Base-by-base conservation (phyloP, 768 basidiomycete species). In the Multifurca ochricompacta region DNA sequence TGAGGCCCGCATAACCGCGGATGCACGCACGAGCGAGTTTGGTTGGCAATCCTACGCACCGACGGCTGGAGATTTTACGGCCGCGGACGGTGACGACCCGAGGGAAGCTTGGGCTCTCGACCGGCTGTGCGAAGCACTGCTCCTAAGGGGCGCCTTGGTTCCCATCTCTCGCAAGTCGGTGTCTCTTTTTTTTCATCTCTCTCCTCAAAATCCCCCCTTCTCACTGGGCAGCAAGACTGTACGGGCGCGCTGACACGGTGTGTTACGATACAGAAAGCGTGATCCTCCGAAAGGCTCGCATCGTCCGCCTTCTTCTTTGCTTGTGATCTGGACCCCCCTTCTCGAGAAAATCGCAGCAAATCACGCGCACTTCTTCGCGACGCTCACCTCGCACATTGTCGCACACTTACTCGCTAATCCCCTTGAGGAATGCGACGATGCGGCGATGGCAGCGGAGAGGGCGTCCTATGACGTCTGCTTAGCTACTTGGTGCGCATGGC, bases 151-250 rank as follows among this genome's bases (percentile, higher is more conserved):
- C 9, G 79, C 74, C 9, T 71, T 97, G 7, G 84, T 97, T 3
- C 93, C 95, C 7, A 60, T 87, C 2, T 85, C 91, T 1, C 88
- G 83, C 70, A 92, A 83, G 95, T 94, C 59, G 59, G 78, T 62
- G 43, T 37, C 21, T 27, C 10, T 34, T 39, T 41, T 18, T 30
- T 6, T 36, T 31, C 21, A 13, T 34, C 11, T 44, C 48, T 27
- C 25, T 18, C 36, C 18, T 19, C 30, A 11, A 5, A 21, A 21
- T 4, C 30, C 30, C 13, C 41, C 14, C 40, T 3, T 21, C 21
- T 21, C 18, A 49, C 21, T 42, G 3, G 0, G 11, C 23, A 19
- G 19, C n/a, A 30, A 37, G 37, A 14, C 37, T 6, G 45, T 27
- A 14, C 0, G 52, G 4, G n/a, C 14, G 41, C 45, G 19, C 14